phyloP scores from a whole-genome alignment of 768 basidiomycete genomes.

The Leccinum aurantiacum region DNA sequence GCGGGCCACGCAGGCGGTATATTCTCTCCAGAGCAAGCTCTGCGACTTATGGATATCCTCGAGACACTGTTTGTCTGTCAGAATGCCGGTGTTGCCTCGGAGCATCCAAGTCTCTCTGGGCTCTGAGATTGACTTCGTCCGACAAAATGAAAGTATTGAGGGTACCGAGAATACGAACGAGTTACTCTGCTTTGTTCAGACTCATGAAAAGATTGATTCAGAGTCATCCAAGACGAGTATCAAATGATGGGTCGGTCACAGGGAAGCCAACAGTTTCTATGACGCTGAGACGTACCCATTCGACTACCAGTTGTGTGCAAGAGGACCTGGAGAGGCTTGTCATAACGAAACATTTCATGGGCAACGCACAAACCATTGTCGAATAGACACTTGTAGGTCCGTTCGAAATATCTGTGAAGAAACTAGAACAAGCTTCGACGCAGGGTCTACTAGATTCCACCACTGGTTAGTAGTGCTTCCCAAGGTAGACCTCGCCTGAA shows the following conservation, averaged over 20 bases:
- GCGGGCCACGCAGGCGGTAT: not conserved
- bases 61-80: not conserved
- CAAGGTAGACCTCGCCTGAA: not conserved
- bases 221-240: too few relatives aligned
- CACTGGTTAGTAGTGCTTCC: not conserved
- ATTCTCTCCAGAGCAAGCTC: not conserved
- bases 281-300: not conserved
- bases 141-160: not conserved
- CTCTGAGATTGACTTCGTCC: not conserved
- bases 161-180: not conserved
- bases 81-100: not conserved
- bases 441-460: not conserved
- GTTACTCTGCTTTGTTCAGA: not conserved
- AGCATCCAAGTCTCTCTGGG: constrained; percentile 1
- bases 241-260: not conserved
- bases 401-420: not conserved
- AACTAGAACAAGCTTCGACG: not conserved
- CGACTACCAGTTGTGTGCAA: not conserved
- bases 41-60: not conserved
- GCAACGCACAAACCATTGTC: not conserved
- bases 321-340: not conserved
- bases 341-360: not conserved
- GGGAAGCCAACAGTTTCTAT: not conserved
- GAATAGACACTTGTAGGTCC: not conserved
- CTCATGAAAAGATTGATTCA: not conserved